Conservation (phyloP, 805 yeast species). For the Yamadazyma phyllophila region DNA sequence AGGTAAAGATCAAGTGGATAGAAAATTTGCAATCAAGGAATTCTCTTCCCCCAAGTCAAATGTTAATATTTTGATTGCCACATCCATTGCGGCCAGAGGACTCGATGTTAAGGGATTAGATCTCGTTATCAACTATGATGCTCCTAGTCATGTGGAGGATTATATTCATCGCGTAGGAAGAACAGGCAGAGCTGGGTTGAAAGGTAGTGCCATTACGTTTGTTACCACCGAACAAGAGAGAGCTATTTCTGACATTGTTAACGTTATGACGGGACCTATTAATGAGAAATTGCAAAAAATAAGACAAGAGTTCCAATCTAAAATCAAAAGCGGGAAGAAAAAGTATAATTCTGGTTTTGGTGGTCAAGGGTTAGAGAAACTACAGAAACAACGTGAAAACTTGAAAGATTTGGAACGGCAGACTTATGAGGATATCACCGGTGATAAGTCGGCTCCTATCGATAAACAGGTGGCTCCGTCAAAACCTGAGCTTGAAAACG, state of each 20-base stretch:
- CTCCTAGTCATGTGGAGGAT: constrained; percentile 89
- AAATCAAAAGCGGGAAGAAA: constrained; percentile 63
- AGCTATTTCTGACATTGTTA: constrained; percentile 64
- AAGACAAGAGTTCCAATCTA: constrained; percentile 54
- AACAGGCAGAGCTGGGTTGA: constrained; percentile 87
- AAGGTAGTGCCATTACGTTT: constrained; percentile 64
- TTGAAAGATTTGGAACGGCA: constrained; percentile 49
- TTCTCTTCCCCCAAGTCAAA: constrained; percentile 56
- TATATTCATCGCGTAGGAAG: constrained; percentile 95
- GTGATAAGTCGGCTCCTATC: not conserved
- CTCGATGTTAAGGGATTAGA: constrained; percentile 85
- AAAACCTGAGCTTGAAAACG: constrained; percentile 11
- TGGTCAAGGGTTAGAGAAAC: constrained; percentile 65
- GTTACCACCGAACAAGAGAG: constrained; percentile 60
- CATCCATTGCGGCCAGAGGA: constrained; percentile 94
- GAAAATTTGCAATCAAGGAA: constrained; percentile 69
- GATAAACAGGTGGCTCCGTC: not conserved
- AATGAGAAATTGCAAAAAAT: constrained; percentile 50
- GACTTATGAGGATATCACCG: constrained; percentile 35
- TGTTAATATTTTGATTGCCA: constrained; percentile 72
- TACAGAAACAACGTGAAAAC: constrained; percentile 14
- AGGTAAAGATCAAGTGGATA: constrained; percentile 82
- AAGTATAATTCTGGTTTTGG: constrained; percentile 80
- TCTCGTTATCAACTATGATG: constrained; percentile 68
- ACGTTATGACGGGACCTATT: constrained; percentile 55